A percentile compares a stretch with the other conserved stretches of the same genome.
Evolutionary conservation across 306 rosid genomes (phyloP).

Genomic region (Prunus davidiana): DNA sequence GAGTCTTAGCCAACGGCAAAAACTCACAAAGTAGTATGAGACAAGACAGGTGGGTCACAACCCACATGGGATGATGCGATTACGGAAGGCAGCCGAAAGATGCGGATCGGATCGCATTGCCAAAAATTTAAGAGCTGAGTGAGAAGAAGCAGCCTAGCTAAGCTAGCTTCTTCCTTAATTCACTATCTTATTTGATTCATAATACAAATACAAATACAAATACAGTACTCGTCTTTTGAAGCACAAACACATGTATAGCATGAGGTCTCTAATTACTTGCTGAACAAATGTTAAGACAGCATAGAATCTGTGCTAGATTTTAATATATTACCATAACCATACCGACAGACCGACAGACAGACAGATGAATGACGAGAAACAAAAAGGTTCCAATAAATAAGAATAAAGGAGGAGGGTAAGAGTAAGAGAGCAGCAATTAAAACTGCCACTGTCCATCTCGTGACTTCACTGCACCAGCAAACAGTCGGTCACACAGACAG

Average conservation of each 20-base stretch:
- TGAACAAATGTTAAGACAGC: not conserved
- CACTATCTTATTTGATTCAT: no score
- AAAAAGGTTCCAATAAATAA: slow-evolving; percentile 11
- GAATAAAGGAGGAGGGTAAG: not conserved
- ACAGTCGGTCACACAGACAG: not conserved
- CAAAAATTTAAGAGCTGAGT: not conserved
- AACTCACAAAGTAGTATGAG: not conserved
- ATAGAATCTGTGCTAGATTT: not conserved
- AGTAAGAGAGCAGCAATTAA: slow-evolving; percentile 8
- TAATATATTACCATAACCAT: no score
- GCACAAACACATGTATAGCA: no score
- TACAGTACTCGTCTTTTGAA: no score
- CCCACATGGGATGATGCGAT: not conserved
- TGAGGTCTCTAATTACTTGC: no score
- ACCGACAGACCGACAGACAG: no score
- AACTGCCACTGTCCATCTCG: slow-evolving; percentile 34
- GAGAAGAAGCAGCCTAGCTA: no score
- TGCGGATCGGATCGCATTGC: not conserved
- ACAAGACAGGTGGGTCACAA: not conserved
- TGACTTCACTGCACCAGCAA: slow-evolving; percentile 32
- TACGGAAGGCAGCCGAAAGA: not conserved
- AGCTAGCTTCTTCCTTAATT: no score
- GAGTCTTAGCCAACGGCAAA: no score
- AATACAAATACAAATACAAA: no score
- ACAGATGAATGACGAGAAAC: slow-evolving; percentile 28